These are phyloP conservation scores for Skeletonema grethae DNA, from an alignment of 108 stramenopile genomes.

Conservation along the genomic window DNA sequence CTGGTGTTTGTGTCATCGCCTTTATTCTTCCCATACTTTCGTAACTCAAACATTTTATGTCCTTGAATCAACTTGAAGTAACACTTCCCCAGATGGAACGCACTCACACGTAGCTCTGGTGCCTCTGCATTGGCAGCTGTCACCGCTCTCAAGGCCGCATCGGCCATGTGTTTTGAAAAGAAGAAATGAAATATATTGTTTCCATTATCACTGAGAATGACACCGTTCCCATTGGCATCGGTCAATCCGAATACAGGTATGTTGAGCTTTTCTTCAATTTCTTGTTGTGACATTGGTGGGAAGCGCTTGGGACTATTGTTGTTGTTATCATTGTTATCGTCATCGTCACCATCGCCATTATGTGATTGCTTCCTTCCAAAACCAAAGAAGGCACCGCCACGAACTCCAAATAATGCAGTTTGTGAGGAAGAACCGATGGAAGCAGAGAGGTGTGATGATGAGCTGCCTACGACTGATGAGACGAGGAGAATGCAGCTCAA, in stretches of 20 bases:
- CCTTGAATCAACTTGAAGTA: conserved; percentile 44
- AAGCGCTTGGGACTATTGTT: conserved; percentile 30
- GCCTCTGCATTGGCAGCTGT: conserved; percentile 35
- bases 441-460: background rate
- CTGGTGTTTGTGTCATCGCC: conserved; percentile 4
- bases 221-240: conserved; percentile 47
- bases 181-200: conserved; percentile 52
- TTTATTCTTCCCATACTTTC: conserved; percentile 20
- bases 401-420: conserved; percentile 33
- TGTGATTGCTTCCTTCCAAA: conserved; percentile 26
- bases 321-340: conserved; percentile 13
- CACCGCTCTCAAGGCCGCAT: conserved; percentile 27
- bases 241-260: conserved; percentile 51
- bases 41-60: conserved; percentile 22
- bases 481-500: background rate
- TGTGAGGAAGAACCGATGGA: conserved; percentile 10
- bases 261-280: conserved; percentile 51
- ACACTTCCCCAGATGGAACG: conserved; percentile 52
- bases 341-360: conserved; percentile 23
- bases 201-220: conserved; percentile 34
- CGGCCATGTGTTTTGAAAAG: conserved; percentile 46
- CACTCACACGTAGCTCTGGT: conserved; percentile 37
- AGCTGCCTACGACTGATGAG: conserved; percentile 5
- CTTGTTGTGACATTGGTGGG: conserved; percentile 46
- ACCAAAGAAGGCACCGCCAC: conserved; percentile 47